Evolutionary conservation across 1,139 yeast genomes (phyloP), one percentile per base, ranked within the genome.

Genomic region (Candida tropicalis): DNA sequence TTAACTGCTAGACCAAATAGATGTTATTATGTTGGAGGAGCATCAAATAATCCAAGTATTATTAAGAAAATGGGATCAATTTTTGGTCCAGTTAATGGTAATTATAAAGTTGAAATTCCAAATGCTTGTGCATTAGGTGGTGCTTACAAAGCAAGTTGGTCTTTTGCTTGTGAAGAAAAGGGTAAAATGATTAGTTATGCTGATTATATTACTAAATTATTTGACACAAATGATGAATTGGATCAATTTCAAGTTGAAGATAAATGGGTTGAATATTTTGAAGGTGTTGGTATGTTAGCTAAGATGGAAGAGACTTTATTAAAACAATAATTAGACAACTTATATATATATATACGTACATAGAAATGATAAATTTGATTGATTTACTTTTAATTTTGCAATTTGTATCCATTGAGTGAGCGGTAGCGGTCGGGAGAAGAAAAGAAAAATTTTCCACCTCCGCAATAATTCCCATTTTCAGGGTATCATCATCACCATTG

Each of bases 91-190:
- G 49, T 55, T 11, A 68, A 77, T 15, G 95, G 93, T 2, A 81
- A 85, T 45, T 88, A 66, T 61, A 79, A 81, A 50, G 84, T 85
- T 23, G 93, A 87, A 56, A 79, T 88, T 39, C 82, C 93, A 5
- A 90, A 90, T 63, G 95, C 97, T 1, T 90, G 97, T 73, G 97
- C 97, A 1, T 67, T 87, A 39, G 97, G 97, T n/a, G 96, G 97
- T 4, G 95, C 96, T 34, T 87, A 78, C 64, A 86, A 87, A 59
- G 95, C 97, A 1, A 73, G 85, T 41, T 89, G 95, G 87, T 76
- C 84, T 42, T 60, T 68, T 58, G 49, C 59, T 47, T 62, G 76
- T 55, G 77, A 72, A 55, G 31, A 49, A n/a, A 45, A 56, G 41
- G 55, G 62, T 25, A 54, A 66, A 12, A 74, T 74, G 57, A 55